Conservation (phyloP, 345 rosid genomes). For the Rhodamnia rubescens region DNA sequence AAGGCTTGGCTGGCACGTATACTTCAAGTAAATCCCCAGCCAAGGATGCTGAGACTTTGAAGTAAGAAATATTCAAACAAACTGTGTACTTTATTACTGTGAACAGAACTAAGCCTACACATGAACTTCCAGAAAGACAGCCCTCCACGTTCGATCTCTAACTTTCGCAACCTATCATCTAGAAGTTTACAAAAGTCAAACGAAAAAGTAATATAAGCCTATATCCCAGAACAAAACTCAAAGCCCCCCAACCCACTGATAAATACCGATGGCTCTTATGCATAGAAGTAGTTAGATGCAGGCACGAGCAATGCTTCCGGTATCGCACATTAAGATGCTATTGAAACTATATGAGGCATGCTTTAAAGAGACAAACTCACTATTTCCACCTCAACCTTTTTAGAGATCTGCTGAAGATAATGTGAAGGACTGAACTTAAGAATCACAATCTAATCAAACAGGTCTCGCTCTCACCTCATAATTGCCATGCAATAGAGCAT, state of each 20-base stretch:
- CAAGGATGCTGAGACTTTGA: neutral
- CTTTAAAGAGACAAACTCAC: neutral
- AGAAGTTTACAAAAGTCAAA: neutral
- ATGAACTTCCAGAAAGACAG: neutral
- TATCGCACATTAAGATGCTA: neutral
- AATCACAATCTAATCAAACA: neutral
- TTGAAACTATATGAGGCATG: neutral
- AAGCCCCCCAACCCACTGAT: neutral
- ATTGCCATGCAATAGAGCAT: constrained; percentile 80
- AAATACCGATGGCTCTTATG: neutral
- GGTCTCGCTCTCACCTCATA: constrained; percentile 45
- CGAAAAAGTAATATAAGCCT: neutral
- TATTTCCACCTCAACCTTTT: neutral
- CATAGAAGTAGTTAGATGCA: neutral
- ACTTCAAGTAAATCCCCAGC: neutral
- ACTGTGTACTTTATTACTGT: neutral
- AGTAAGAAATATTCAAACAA: neutral
- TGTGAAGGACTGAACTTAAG: neutral
- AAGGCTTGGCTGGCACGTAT: neutral
- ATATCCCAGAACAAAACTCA: neutral
- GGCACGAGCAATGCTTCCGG: neutral
- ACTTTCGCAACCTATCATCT: neutral
- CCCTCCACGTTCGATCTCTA: neutral
- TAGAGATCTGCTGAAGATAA: neutral
- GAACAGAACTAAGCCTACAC: neutral